These are phyloP conservation scores for Petunia axillaris DNA, from an alignment of 257 asterid genomes.

Conservation along the genomic window DNA sequence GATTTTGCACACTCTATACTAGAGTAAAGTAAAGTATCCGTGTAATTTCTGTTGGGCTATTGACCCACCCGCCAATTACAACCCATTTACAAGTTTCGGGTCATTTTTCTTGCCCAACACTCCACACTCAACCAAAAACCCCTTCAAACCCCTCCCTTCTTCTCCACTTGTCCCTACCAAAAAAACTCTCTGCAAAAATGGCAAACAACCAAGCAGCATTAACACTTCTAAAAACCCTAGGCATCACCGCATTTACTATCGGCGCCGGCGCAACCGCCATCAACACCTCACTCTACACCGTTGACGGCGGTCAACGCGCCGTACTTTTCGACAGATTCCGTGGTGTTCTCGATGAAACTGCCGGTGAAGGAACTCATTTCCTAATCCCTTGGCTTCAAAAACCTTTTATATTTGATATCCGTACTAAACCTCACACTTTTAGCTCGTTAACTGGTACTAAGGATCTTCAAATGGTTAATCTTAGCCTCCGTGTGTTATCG, in stretches of 20 bases:
- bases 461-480: slow-evolving; percentile 96
- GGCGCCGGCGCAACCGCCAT: slow-evolving; percentile 64
- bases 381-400: slow-evolving; percentile 86
- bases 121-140: background rate
- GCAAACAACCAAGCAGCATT: slow-evolving; percentile 63
- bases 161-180: background rate
- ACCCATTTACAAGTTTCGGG: background rate
- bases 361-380: slow-evolving; percentile 92
- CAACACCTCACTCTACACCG: slow-evolving; percentile 76
- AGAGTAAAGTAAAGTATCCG: background rate
- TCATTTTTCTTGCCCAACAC: background rate
- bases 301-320: slow-evolving; percentile 95
- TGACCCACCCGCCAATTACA: background rate
- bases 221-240: slow-evolving; percentile 57
- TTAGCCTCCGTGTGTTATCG: slow-evolving; percentile 90
- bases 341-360: slow-evolving; percentile 70
- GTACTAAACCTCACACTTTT: slow-evolving; percentile 85
- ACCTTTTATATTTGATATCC: slow-evolving; percentile 86
- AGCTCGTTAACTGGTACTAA: slow-evolving; percentile 82
- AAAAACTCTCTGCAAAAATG: slow-evolving; percentile 38
- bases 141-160: background rate
- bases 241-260: slow-evolving; percentile 68
- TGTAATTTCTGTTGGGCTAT: background rate
- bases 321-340: slow-evolving; percentile 91
- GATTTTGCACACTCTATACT: too few relatives aligned